A percentile compares a stretch with the other conserved stretches of the same genome.
Evolutionary conservation across 2,329 filamentous ascomycete genomes (phyloP).

Genomic region (Talaromyces atroroseus): DNA sequence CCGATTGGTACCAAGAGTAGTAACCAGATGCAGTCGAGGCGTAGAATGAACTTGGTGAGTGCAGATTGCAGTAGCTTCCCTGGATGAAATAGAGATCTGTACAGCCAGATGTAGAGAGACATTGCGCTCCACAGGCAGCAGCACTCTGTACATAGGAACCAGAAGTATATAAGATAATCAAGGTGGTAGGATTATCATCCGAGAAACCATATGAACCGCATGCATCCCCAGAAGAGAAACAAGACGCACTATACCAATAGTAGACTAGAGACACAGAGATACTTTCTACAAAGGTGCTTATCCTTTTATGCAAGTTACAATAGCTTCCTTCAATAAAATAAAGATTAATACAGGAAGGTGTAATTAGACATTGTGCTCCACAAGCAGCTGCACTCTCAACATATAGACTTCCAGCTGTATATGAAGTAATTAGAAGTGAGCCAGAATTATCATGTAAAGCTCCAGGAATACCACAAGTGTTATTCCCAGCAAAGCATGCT

Average conservation of each 20-base stretch:
- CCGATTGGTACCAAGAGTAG: background rate
- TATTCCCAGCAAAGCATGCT: background rate
- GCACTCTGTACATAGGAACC: background rate
- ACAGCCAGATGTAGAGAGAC: background rate
- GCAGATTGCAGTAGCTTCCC: background rate
- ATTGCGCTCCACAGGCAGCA: conserved; percentile 2
- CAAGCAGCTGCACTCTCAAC: background rate
- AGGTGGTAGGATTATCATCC: background rate
- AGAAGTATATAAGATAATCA: background rate
- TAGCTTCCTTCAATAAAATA: background rate
- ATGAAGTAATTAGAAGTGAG: background rate
- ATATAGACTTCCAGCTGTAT: background rate
- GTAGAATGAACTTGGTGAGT: background rate
- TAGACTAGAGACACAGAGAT: background rate
- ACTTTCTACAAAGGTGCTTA: background rate
- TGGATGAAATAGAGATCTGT: background rate
- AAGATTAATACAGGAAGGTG: background rate
- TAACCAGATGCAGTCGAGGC: background rate
- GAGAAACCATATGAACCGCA: background rate
- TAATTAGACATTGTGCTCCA: background rate
- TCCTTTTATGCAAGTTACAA: background rate
- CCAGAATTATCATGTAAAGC: background rate
- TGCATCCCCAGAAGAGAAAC: background rate
- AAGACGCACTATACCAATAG: background rate
- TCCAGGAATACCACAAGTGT: background rate